A percentile compares a stretch with the other conserved stretches of the same genome.
phyloP scores from a whole-genome alignment of 768 basidiomycete genomes.

The Lyophyllum semitale region DNA sequence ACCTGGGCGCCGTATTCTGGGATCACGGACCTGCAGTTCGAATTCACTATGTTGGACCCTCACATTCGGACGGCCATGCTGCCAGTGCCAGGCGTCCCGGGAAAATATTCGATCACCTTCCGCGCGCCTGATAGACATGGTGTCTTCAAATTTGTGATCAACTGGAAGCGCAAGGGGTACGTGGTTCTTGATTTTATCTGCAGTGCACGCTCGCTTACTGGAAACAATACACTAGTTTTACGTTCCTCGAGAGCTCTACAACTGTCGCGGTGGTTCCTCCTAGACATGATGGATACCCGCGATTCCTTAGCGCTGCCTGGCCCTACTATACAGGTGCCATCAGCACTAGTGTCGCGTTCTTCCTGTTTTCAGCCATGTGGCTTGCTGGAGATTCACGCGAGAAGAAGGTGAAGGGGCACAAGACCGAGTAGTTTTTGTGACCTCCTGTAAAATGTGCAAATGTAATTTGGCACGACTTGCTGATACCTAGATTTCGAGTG shows the following conservation, averaged over 20 bases:
- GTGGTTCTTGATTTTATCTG: slow-evolving; percentile 21
- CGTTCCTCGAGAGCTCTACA: slow-evolving; percentile 71
- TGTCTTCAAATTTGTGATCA: slow-evolving; percentile 95
- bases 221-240: slow-evolving; percentile 48
- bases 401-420: slow-evolving; percentile 48
- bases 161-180: slow-evolving; percentile 88
- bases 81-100: slow-evolving; percentile 55
- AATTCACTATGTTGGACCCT: slow-evolving; percentile 99
- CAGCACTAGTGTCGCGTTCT: slow-evolving; percentile 83
- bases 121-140: slow-evolving; percentile 93
- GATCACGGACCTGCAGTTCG: slow-evolving; percentile 82
- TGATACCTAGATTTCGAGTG: not conserved
- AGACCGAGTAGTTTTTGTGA: slow-evolving; percentile 39
- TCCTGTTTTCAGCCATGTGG: slow-evolving; percentile 88
- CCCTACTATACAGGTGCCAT: slow-evolving; percentile 93
- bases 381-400: slow-evolving; percentile 79
- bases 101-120: slow-evolving; percentile 82
- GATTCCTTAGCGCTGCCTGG: slow-evolving; percentile 95
- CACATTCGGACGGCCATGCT: slow-evolving; percentile 83
- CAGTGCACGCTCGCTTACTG: not conserved
- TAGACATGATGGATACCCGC: slow-evolving; percentile 91
- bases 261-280: slow-evolving; percentile 91
- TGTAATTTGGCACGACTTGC: slow-evolving; percentile 8
- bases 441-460: slow-evolving; percentile 8
- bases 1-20: slow-evolving; percentile 75